phyloP scores from a whole-genome alignment of 169 alveolate species.

The Cryptosporidium andersoni region DNA sequence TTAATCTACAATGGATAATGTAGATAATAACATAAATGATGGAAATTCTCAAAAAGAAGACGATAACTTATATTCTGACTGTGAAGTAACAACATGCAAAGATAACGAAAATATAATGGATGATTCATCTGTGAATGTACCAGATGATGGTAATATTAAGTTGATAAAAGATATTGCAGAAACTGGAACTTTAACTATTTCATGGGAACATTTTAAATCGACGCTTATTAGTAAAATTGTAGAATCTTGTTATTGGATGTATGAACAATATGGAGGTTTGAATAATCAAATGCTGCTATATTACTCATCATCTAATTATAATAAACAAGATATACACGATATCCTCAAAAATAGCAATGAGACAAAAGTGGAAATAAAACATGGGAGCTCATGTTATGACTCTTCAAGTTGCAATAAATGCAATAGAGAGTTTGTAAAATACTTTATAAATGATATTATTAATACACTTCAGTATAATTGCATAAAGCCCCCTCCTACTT shows the following conservation, averaged over 20 bases:
- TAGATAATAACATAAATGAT: too few species aligned
- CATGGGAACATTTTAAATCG: conserved; percentile 14
- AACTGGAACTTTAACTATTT: neutral
- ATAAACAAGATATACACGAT: neutral
- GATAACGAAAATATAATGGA: too few species aligned
- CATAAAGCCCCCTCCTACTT: conserved; percentile 50
- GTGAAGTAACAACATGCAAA: too few species aligned
- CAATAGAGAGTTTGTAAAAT: neutral
- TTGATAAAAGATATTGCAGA: neutral
- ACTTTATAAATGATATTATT: conserved; percentile 29
- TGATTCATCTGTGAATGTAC: too few species aligned
- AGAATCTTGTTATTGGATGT: conserved; percentile 19
- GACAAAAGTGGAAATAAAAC: neutral
- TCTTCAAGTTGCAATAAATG: conserved; percentile 16
- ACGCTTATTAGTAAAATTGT: neutral
- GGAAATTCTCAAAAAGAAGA: too few species aligned
- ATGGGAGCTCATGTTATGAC: neutral
- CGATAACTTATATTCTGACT: too few species aligned
- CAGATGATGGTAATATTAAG: neutral
- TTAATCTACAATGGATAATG: too few species aligned
- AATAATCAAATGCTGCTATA: neutral
- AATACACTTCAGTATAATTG: conserved; percentile 11
- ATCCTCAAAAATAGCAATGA: neutral
- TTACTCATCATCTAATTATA: conserved; percentile 17
- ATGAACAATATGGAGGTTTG: conserved; percentile 48